Percentiles rank a stretch among this genome's conserved stretches.
Conservation (phyloP, 164 flowering plant species). For the Tetracentron sinense region DNA sequence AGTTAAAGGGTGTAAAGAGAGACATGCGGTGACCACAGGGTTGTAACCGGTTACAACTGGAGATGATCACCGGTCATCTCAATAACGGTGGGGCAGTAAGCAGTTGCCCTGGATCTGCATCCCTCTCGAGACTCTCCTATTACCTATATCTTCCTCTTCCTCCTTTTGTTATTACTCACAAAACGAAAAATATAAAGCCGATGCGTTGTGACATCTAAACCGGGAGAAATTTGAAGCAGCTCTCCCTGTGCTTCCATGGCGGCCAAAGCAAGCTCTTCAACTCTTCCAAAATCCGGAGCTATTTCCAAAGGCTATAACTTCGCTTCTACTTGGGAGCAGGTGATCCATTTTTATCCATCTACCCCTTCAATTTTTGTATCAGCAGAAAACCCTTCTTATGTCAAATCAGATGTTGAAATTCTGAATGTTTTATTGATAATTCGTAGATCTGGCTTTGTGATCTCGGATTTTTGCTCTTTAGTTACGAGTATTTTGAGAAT, state of each 20-base stretch:
- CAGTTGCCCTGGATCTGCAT: too few species aligned
- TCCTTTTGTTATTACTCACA: too few species aligned
- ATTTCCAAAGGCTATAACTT: constrained; percentile 80
- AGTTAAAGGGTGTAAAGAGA: too few species aligned
- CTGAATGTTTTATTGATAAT: neutral
- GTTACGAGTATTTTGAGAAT: neutral
- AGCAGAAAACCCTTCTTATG: neutral
- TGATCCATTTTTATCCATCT: constrained; percentile 8
- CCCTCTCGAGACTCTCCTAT: too few species aligned
- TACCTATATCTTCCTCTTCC: too few species aligned
- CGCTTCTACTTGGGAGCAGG: constrained; percentile 94
- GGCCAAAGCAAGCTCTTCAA: constrained; percentile 22
- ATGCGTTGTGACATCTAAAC: too few species aligned
- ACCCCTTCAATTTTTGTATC: neutral
- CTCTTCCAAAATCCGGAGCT: constrained; percentile 62
- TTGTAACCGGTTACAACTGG: too few species aligned
- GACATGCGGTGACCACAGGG: too few species aligned
- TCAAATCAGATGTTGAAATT: neutral
- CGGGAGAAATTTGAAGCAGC: too few species aligned
- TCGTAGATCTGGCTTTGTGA: neutral
- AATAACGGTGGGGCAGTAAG: too few species aligned
- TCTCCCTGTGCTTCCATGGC: constrained; percentile 36
- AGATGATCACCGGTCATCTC: too few species aligned
- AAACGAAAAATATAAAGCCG: too few species aligned
- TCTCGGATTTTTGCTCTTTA: neutral